Evolutionary conservation across 352 stramenopile species (phyloP), one percentile per base, ranked within the genome.

Genomic region (Phytopythium cucurbitacearum): DNA sequence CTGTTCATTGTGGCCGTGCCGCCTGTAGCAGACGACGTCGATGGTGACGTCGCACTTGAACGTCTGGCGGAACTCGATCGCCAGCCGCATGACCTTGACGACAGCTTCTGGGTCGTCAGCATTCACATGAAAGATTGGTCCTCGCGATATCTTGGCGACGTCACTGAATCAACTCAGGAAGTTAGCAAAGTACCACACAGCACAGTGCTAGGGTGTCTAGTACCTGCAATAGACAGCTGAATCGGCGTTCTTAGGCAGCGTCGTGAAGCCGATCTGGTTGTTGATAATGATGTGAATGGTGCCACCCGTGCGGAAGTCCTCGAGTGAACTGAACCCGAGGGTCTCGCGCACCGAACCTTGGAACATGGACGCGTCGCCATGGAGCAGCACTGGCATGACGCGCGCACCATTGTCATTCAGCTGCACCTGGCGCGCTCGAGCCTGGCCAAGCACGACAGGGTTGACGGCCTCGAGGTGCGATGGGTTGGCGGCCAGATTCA

Each of bases 241-340:
- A 47, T 97, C 89, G 44, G 86, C 94, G 62, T 99, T 91, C 62
- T 97, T 97, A 12, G 97, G 96, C 59, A 99, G 84, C 7, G 97
- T 99, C n/a, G 97, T 99, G 71, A 99, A 99, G 12, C 85, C 89
- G 21, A 97, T 94, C 70, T 98, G 94, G 64, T 99, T 99, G 78
- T 99, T 99, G 53, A 99, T 97, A 59, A 99, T 95, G 12, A 99
- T 90, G 70, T 99, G 97, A 60, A 99, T 96, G 11, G 96, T 99
- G 45, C 97, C 97, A 42, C 97, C 97, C 9, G 97, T 98, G 54
- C 87, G 85, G 71, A 99, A 99, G 40, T 98, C 85, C 37, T 89
- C 72, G 12, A 99, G 87, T 21, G 78, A 80, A 48, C 74, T 91
- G 46, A 97, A 93, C 1, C 76, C 83, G 54, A 96, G 76, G 8